Evolutionary conservation across 2,329 filamentous ascomycete species (phyloP).

Genomic region (Simplicillium aogashimaense): DNA sequence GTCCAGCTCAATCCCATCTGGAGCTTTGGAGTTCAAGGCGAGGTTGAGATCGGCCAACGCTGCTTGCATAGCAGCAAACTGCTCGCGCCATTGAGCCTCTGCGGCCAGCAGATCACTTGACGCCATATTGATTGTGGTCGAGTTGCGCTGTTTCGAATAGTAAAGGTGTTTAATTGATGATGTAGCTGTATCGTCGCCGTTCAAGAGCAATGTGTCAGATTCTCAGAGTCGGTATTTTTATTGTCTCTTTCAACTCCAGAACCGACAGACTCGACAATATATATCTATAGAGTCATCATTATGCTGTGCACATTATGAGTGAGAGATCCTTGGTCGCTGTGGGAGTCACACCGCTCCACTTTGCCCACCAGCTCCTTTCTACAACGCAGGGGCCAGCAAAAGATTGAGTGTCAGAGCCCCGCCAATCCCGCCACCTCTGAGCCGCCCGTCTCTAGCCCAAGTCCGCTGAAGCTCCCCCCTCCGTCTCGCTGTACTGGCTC

Average conservation of each 20-base stretch:
- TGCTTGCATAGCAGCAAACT: constrained; percentile 77
- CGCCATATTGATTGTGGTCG: constrained; percentile 18
- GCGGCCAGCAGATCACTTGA: constrained; percentile 25
- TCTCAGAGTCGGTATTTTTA: too few relatives aligned
- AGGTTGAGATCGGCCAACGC: constrained; percentile 65
- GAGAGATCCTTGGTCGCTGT: background rate
- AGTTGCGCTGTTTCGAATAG: background rate
- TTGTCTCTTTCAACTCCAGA: too few relatives aligned
- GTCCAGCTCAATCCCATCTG: background rate
- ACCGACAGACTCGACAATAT: too few relatives aligned
- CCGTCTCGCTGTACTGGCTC: background rate
- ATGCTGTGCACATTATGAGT: background rate
- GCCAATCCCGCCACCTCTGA: constrained; percentile 1
- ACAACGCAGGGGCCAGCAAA: too few relatives aligned
- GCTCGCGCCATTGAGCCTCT: constrained; percentile 67
- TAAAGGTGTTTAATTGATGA: too few relatives aligned
- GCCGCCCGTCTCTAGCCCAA: too few relatives aligned
- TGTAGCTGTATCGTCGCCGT: too few relatives aligned
- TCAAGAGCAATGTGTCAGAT: too few relatives aligned
- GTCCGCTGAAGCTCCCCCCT: background rate
- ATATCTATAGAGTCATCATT: too few relatives aligned
- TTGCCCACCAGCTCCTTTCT: background rate
- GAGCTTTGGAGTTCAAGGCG: background rate
- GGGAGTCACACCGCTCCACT: background rate
- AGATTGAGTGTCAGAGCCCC: background rate